Conservation (phyloP, 345 rosid genomes). For the Melaleuca quinquenervia region DNA sequence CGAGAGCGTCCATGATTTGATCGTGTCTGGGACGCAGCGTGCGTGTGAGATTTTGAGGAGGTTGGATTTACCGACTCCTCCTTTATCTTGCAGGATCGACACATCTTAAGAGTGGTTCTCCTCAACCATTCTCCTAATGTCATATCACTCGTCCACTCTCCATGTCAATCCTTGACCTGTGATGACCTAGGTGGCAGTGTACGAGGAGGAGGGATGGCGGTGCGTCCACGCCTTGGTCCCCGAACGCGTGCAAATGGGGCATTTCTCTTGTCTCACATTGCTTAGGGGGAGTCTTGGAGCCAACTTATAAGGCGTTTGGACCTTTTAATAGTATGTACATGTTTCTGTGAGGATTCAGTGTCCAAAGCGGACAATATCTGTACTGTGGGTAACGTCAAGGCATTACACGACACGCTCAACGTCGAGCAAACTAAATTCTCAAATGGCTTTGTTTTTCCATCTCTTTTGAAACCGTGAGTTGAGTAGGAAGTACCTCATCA, state of each 20-base stretch:
- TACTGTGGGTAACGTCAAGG: too few species aligned
- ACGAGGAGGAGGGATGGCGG: too few species aligned
- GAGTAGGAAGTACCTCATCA: background rate
- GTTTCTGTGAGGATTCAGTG: too few species aligned
- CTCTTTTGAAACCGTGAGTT: background rate
- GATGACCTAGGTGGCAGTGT: too few species aligned
- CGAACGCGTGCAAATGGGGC: too few species aligned
- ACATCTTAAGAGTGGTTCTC: background rate
- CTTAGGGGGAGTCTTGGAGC: too few species aligned
- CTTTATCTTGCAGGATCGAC: background rate
- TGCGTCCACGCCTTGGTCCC: too few species aligned
- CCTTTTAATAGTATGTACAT: too few species aligned
- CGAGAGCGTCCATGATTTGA: background rate
- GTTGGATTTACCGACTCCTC: background rate
- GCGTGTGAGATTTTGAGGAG: background rate
- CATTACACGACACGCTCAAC: too few species aligned
- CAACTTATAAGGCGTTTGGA: too few species aligned
- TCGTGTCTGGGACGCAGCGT: fast-evolving
- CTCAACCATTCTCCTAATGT: background rate
- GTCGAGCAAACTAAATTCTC: background rate
- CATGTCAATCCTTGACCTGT: background rate
- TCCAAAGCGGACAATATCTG: too few species aligned
- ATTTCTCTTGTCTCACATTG: too few species aligned
- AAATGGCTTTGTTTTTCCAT: background rate
- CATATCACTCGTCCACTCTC: background rate